These are phyloP conservation scores for Casuarina equisetifolia DNA, from an alignment of 306 rosid species.

Conservation along the genomic window DNA sequence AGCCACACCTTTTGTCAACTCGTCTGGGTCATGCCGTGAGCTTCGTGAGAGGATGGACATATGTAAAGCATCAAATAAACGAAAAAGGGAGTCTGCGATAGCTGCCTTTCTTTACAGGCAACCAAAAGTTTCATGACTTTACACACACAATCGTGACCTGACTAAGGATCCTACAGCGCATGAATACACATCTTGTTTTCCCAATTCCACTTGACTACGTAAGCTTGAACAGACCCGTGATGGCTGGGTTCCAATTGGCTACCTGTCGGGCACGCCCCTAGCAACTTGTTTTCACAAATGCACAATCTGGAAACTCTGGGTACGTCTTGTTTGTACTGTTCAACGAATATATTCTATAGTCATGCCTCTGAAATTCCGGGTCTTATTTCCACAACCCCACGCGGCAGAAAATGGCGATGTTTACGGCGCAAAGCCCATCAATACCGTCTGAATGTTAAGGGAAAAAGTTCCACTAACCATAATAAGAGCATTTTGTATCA, in stretches of 20 bases:
- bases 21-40: slow-evolving; percentile 6
- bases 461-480: background rate
- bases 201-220: slow-evolving; percentile 24
- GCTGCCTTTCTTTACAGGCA: slow-evolving; percentile 32
- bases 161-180: background rate
- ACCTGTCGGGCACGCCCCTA: background rate
- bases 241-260: background rate
- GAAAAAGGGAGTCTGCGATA: background rate
- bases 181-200: slow-evolving; percentile 1
- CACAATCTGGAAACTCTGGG: background rate
- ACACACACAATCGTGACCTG: slow-evolving; percentile 6
- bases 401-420: too few species aligned
- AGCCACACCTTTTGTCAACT: slow-evolving; percentile 50
- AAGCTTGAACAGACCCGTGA: slow-evolving; percentile 16
- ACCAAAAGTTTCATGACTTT: slow-evolving; percentile 11
- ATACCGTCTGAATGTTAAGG: too few species aligned
- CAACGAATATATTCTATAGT: background rate
- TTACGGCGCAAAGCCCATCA: too few species aligned
- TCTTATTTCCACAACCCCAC: too few species aligned
- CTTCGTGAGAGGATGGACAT: slow-evolving; percentile 1
- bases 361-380: too few species aligned
- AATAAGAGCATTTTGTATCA: too few species aligned
- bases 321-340: background rate
- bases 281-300: background rate
- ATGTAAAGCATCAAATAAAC: slow-evolving; percentile 4